Conservation (phyloP, 1,284 basidiomycete genomes). For the Pterula multifida region DNA sequence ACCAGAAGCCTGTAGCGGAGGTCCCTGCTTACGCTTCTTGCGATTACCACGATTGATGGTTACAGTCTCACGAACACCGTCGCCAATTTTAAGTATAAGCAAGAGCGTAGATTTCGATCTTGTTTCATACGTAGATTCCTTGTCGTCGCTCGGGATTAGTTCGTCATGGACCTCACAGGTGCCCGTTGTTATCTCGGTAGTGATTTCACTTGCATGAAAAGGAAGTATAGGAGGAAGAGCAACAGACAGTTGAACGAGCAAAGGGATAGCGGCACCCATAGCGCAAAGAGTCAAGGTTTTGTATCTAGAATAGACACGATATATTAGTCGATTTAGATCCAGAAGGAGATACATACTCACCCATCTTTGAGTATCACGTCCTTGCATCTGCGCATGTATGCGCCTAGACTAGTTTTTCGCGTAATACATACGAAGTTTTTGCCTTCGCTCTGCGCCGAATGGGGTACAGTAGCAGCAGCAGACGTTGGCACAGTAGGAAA, state of each 20-base stretch:
- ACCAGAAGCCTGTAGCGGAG: slow-evolving; percentile 12
- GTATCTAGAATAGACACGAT: slow-evolving; percentile 32
- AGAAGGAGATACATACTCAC: slow-evolving; percentile 25
- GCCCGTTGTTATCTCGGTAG: slow-evolving; percentile 58
- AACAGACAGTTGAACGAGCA: slow-evolving; percentile 58
- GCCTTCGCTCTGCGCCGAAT: slow-evolving; percentile 61
- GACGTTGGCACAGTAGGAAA: slow-evolving; percentile 66
- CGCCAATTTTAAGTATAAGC: slow-evolving; percentile 48
- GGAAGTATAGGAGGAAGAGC: slow-evolving; percentile 71
- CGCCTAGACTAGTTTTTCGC: slow-evolving; percentile 61
- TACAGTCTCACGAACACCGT: slow-evolving; percentile 34
- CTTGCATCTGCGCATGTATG: slow-evolving; percentile 73
- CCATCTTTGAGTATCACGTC: slow-evolving; percentile 67
- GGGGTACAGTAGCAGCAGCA: slow-evolving; percentile 71
- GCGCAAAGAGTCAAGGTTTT: slow-evolving; percentile 69
- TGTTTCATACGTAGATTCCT: slow-evolving; percentile 53
- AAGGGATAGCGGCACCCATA: slow-evolving; percentile 82
- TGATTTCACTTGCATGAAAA: slow-evolving; percentile 51
- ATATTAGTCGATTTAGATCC: background rate
- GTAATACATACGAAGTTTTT: slow-evolving; percentile 76
- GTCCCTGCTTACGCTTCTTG: slow-evolving; percentile 3
- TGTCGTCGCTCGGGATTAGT: slow-evolving; percentile 62
- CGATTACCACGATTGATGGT: background rate
- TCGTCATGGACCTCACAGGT: slow-evolving; percentile 75
- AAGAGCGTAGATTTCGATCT: slow-evolving; percentile 57